Conservation (phyloP, 352 stramenopile genomes). For the Blastocystis sp. region DNA sequence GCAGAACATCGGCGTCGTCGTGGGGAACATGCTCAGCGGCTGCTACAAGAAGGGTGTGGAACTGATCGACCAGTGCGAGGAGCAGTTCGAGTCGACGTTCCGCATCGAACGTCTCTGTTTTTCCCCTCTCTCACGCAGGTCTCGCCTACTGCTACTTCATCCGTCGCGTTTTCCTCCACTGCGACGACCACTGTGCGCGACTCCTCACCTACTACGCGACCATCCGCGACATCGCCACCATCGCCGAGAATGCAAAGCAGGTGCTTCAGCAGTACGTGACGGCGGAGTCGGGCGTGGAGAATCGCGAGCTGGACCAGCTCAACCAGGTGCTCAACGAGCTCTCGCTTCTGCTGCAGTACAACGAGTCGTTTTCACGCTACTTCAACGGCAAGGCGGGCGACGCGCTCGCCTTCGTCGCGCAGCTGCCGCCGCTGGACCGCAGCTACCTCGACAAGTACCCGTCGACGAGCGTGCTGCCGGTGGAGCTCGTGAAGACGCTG, state of each 20-base stretch:
- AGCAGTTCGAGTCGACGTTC: background rate
- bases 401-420: background rate
- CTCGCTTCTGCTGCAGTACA: conserved; percentile 13
- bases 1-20: conserved; percentile 17
- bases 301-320: background rate
- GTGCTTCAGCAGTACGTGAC: background rate
- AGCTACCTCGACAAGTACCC: background rate
- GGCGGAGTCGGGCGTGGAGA: background rate
- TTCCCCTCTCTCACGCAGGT: background rate
- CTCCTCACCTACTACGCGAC: background rate
- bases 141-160: conserved; percentile 19
- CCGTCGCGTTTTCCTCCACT: conserved; percentile 1
- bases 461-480: background rate
- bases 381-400: conserved; percentile 15
- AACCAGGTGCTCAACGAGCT: conserved; percentile 45
- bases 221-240: background rate
- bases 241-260: background rate
- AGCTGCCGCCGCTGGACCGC: background rate
- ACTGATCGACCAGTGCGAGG: background rate
- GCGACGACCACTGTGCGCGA: background rate
- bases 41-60: conserved; percentile 31
- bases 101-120: background rate
- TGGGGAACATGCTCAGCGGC: background rate
- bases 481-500: background rate
- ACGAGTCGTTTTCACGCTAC: conserved; percentile 30